Conservation (phyloP, 2,329 filamentous ascomycete genomes). For the Hymenoscyphus scutula region DNA sequence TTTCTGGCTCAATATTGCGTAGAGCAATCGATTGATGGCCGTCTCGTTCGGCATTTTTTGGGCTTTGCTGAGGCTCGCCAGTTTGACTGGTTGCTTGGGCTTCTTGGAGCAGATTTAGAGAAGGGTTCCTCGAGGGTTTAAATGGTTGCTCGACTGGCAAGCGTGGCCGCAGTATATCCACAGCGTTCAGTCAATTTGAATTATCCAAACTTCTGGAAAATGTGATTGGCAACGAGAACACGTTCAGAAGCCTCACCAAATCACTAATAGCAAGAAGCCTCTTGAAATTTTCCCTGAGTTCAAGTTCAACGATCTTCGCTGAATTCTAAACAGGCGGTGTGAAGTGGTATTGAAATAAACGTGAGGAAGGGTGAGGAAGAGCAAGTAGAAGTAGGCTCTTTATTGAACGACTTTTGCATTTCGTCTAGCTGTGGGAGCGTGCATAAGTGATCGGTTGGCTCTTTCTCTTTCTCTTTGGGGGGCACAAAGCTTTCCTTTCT, state of each 20-base stretch:
- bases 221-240: slow-evolving; percentile 5
- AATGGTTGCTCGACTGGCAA: background rate
- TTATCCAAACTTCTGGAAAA: background rate
- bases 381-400: slow-evolving; percentile 20
- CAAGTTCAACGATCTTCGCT: background rate
- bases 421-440: slow-evolving; percentile 23
- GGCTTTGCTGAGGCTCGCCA: slow-evolving; percentile 38
- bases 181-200: slow-evolving; percentile 7
- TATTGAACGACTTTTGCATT: slow-evolving; percentile 18
- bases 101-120: background rate
- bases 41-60: slow-evolving; percentile 45
- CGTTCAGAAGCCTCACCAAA: background rate
- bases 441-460: slow-evolving; percentile 17
- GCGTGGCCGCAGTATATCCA: background rate
- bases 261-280: background rate
- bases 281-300: slow-evolving; percentile 5
- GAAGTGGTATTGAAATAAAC: slow-evolving; percentile 17
- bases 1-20: slow-evolving; percentile 53
- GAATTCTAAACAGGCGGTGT: slow-evolving; percentile 24
- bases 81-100: slow-evolving; percentile 17
- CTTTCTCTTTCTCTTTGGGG: slow-evolving; percentile 10
- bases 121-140: background rate
- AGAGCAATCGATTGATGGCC: slow-evolving; percentile 51
- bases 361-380: slow-evolving; percentile 23
- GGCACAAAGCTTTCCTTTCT: slow-evolving; percentile 26